Base-by-base conservation (phyloP, 352 stramenopile genomes). In the Chrysophaeum taylorii region DNA sequence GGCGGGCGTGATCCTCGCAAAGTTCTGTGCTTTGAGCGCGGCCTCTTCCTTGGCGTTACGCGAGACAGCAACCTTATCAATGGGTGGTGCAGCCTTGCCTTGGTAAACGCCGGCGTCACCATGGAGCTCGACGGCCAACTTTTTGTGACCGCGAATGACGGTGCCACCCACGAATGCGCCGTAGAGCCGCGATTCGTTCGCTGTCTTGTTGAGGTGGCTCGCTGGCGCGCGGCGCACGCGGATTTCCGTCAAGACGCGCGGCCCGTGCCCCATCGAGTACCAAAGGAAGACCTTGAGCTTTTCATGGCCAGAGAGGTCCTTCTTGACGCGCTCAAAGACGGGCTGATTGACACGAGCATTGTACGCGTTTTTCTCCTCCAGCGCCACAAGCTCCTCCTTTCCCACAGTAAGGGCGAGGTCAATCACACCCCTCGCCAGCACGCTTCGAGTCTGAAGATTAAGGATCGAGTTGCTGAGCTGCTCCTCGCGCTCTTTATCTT, bases 161-260 rank as follows among this genome's bases (percentile, higher is more conserved):
- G 57, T 31, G 4, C 33, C 57, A 36, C 9, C 31, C 33, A 66
- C 2, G 57, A 43, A 37, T 1, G 57, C 16, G 2, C 57, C 57
- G 27, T 38, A 42, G 5, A 37, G 14, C 33, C 31, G 57, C 9
- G 57, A 66, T 36, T 66, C 33, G 36, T 66, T 66, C 14, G 57
- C 57, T 7, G 57, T 35, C 33, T 48, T 45, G 57, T 66, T 33
- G 12, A 7, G 25, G 57, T 66, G 57, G 57, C 45, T 66, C 57
- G 31, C 2, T 18, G 57, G 57, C 33, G 27, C 57, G 33, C 33
- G 9, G 7, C 57, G 31, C 1, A 66, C 57, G 57, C 1, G 2
- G 36, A 66, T 14, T 9, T 14, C 7, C 57, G 57, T 66, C 33
- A 66, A 35, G 14, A 66, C 57, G 33, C 16, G 33, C 33, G 31